A percentile compares a stretch with the other conserved stretches of the same genome.
Evolutionary conservation across 176 grass and related monocot genomes (phyloP).

Genomic region (Melocanna baccifera): DNA sequence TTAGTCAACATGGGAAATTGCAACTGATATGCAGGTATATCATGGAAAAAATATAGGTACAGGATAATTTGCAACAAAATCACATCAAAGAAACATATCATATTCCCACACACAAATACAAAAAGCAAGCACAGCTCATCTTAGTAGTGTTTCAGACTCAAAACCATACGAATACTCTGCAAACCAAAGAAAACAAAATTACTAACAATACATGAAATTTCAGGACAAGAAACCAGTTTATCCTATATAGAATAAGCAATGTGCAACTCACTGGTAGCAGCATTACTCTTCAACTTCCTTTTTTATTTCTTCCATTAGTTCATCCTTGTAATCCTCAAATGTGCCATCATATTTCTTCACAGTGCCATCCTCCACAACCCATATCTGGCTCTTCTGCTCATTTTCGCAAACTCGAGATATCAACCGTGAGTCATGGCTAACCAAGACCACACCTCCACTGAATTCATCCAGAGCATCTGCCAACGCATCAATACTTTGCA

Average conservation of each 20-base stretch:
- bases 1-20: background rate
- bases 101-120: background rate
- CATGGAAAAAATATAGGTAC: background rate
- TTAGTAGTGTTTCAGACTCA: slow-evolving; percentile 20
- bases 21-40: background rate
- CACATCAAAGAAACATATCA: background rate
- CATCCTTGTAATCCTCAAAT: slow-evolving; percentile 98
- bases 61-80: background rate
- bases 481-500: slow-evolving; percentile 96
- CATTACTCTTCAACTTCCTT: slow-evolving; percentile 77
- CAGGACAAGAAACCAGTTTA: slow-evolving; percentile 32
- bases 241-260: slow-evolving; percentile 42
- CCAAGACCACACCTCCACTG: slow-evolving; percentile 87
- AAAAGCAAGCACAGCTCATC: slow-evolving; percentile 28
- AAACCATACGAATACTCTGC: slow-evolving; percentile 30
- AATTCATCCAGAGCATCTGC: slow-evolving; percentile 92
- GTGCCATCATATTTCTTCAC: slow-evolving; percentile 69
- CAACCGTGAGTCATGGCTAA: slow-evolving; percentile 86
- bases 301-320: slow-evolving; percentile 85
- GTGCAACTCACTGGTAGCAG: slow-evolving; percentile 29
- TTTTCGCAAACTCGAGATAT: slow-evolving; percentile 92
- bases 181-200: slow-evolving; percentile 28
- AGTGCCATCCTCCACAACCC: slow-evolving; percentile 93
- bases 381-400: slow-evolving; percentile 86
- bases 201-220: slow-evolving; percentile 30